A percentile compares a stretch with the other conserved stretches of the same genome.
These are phyloP conservation scores for Paecilomyces sp. DNA, from an alignment of 2,329 filamentous ascomycete species.

Conservation along the genomic window DNA sequence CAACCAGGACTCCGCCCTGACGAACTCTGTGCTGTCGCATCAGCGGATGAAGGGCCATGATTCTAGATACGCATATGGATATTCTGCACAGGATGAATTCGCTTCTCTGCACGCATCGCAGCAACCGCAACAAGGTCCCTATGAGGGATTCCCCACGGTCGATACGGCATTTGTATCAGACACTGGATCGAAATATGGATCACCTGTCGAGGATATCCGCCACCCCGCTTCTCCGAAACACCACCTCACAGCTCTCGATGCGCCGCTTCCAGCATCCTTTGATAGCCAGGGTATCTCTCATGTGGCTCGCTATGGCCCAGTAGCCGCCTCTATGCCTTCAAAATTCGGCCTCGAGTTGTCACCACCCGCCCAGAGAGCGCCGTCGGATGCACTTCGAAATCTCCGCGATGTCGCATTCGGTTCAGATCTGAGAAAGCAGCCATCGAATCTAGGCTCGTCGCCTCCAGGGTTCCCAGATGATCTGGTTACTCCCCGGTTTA, in stretches of 20 bases:
- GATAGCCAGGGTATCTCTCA: slow-evolving; percentile 94
- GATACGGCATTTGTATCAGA: slow-evolving; percentile 54
- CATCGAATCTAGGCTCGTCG: slow-evolving; percentile 46
- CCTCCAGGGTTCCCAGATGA: slow-evolving; percentile 59
- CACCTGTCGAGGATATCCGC: slow-evolving; percentile 71
- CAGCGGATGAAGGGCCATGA: slow-evolving; percentile 51
- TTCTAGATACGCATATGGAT: slow-evolving; percentile 34
- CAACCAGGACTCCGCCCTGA: slow-evolving; percentile 63
- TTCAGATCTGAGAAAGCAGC: slow-evolving; percentile 60
- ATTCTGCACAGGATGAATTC: slow-evolving; percentile 37
- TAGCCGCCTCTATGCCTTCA: slow-evolving; percentile 85
- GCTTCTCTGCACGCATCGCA: slow-evolving; percentile 35
- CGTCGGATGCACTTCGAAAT: slow-evolving; percentile 55
- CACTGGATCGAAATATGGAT: slow-evolving; percentile 65
- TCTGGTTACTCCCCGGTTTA: slow-evolving; percentile 56
- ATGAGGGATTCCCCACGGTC: slow-evolving; percentile 48
- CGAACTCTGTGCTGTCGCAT: slow-evolving; percentile 61
- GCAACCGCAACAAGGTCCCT: slow-evolving; percentile 26
- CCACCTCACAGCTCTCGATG: slow-evolving; percentile 86
- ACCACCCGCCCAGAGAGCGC: slow-evolving; percentile 65
- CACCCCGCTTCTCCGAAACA: slow-evolving; percentile 70
- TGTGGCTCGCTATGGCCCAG: slow-evolving; percentile 80
- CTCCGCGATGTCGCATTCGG: slow-evolving; percentile 62
- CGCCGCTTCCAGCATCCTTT: slow-evolving; percentile 86
- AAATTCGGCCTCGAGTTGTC: slow-evolving; percentile 79